Conservation (phyloP, 2,329 filamentous ascomycete species). For the Ophiostoma himal-ulmi region DNA sequence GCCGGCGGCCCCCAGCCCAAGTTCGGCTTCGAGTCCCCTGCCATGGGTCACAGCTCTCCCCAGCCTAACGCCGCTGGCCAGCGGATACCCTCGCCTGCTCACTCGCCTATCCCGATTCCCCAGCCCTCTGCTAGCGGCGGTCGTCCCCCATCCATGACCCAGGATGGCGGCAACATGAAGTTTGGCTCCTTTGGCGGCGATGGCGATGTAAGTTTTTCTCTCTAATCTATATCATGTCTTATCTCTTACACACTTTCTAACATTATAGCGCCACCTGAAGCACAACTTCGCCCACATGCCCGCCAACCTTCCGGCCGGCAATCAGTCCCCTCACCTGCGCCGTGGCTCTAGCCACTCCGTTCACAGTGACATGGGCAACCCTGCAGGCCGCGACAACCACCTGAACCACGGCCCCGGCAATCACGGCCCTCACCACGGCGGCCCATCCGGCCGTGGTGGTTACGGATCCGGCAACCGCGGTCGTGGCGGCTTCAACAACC, state of each 20-base stretch:
- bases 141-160: slow-evolving; percentile 73
- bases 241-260: slow-evolving; percentile 23
- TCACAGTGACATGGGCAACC: slow-evolving; percentile 65
- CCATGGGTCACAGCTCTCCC: slow-evolving; percentile 61
- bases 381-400: slow-evolving; percentile 55
- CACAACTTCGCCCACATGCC: slow-evolving; percentile 52
- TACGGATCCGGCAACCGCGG: slow-evolving; percentile 46
- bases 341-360: slow-evolving; percentile 77
- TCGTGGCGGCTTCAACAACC: slow-evolving; percentile 43
- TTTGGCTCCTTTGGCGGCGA: slow-evolving; percentile 82
- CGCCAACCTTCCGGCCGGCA: slow-evolving; percentile 28
- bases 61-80: slow-evolving; percentile 59
- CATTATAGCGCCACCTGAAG: slow-evolving; percentile 59
- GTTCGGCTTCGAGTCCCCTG: slow-evolving; percentile 74
- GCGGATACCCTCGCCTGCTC: slow-evolving; percentile 73
- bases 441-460: slow-evolving; percentile 54
- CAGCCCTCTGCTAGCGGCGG: slow-evolving; percentile 79
- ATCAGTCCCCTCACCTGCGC: slow-evolving; percentile 64
- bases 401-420: slow-evolving; percentile 63
- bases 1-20: slow-evolving; percentile 56
- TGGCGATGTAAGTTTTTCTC: slow-evolving; percentile 59
- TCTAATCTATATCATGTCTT: background rate
- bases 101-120: slow-evolving; percentile 89
- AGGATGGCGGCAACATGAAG: slow-evolving; percentile 60
- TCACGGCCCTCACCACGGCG: slow-evolving; percentile 59